Percentiles rank a stretch among this genome's conserved stretches.
Evolutionary conservation across 306 rosid genomes (phyloP).

Genomic region (Leucaena leucocephala): DNA sequence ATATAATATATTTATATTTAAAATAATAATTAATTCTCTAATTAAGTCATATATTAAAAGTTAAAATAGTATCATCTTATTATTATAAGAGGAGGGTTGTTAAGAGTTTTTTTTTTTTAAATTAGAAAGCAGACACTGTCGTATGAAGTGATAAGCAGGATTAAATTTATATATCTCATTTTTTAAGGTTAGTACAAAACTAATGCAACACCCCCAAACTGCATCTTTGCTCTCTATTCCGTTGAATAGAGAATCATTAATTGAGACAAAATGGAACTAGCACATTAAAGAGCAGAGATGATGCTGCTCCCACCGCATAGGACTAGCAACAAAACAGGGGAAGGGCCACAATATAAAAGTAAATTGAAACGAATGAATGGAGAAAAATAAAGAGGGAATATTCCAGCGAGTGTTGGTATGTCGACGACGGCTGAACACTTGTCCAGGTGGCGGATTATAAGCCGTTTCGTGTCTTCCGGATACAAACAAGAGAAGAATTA

Average conservation of each 20-base stretch:
- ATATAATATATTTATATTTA: no score
- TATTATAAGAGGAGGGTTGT: no score
- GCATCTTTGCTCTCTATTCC: neutral
- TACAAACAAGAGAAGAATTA: neutral
- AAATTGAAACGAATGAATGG: neutral
- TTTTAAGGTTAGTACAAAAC: neutral
- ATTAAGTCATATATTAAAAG: no score
- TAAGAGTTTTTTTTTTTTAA: no score
- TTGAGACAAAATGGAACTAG: neutral
- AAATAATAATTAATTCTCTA: no score
- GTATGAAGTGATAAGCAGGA: no score
- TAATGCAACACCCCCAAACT: neutral
- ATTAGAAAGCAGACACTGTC: no score
- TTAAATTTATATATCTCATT: no score
- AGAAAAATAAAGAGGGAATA: neutral
- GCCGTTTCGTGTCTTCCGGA: neutral
- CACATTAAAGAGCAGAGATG: neutral
- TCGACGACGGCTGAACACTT: neutral
- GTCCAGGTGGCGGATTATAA: neutral
- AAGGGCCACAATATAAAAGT: neutral
- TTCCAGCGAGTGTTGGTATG: no score
- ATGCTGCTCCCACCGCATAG: neutral
- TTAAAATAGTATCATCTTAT: no score
- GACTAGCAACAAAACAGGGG: neutral
- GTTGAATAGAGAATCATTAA: neutral